Conservation (phyloP, 2,329 filamentous ascomycete species). For the Graphilbum fragrans region DNA sequence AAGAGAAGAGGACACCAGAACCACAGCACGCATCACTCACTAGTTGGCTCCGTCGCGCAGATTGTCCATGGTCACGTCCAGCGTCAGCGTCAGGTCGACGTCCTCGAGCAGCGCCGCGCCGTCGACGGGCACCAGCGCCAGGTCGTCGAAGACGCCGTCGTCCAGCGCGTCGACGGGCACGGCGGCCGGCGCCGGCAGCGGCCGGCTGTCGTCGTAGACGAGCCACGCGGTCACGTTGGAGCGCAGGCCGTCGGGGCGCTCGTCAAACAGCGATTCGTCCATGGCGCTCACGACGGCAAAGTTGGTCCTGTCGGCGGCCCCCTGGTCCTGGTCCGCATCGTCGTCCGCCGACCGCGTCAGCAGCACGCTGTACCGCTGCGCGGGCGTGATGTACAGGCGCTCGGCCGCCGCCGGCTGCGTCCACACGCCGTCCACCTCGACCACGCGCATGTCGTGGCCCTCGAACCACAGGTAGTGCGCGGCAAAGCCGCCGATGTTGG, state of each 20-base stretch:
- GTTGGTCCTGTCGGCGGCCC: slow-evolving; percentile 29
- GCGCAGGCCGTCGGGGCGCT: slow-evolving; percentile 53
- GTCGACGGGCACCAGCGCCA: slow-evolving; percentile 57
- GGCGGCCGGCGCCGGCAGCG: slow-evolving; percentile 35
- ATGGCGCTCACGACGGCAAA: slow-evolving; percentile 59
- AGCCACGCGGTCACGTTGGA: slow-evolving; percentile 55
- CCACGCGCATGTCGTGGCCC: slow-evolving; percentile 52
- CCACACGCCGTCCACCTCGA: slow-evolving; percentile 64
- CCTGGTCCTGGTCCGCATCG: slow-evolving; percentile 24
- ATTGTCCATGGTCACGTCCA: slow-evolving; percentile 55
- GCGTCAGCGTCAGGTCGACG: slow-evolving; percentile 50
- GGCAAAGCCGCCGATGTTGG: slow-evolving; percentile 64
- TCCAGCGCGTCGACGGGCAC: slow-evolving; percentile 42
- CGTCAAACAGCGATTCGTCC: slow-evolving; percentile 61
- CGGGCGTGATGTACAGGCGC: slow-evolving; percentile 54
- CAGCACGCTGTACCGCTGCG: slow-evolving; percentile 53
- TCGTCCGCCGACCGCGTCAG: slow-evolving; percentile 54
- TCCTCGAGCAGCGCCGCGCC: slow-evolving; percentile 44
- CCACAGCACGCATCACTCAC: slow-evolving; percentile 23
- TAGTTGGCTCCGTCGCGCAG: slow-evolving; percentile 57
- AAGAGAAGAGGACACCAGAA: neutral
- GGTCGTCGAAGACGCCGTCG: slow-evolving; percentile 53
- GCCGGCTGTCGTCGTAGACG: slow-evolving; percentile 37
- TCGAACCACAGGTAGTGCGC: slow-evolving; percentile 55
- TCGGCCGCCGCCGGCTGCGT: slow-evolving; percentile 45